Evolutionary conservation across 352 stramenopile genomes (phyloP).

Genomic region (Globisporangium nagaii): DNA sequence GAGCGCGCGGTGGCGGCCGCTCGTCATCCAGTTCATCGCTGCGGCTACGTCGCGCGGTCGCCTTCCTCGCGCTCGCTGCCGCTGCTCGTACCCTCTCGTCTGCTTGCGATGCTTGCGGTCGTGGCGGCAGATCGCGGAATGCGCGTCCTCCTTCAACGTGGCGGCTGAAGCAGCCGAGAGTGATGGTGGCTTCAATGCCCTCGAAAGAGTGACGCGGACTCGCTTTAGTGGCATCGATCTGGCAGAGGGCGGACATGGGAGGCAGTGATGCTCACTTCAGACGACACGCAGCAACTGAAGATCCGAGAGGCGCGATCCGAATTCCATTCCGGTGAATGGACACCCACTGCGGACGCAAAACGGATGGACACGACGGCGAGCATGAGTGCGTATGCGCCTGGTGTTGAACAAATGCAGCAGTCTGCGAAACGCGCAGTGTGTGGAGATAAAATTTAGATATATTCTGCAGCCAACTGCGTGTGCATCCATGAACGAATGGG

Average conservation of each 20-base stretch:
- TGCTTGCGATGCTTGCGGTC: background rate
- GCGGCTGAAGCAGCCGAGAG: background rate
- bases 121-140: background rate
- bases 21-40: constrained; percentile 72
- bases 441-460: background rate
- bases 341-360: too few species aligned
- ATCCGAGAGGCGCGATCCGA: background rate
- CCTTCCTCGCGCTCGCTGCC: too few species aligned
- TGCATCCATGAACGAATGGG: background rate
- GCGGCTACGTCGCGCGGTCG: too few species aligned
- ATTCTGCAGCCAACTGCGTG: background rate
- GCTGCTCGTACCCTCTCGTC: background rate
- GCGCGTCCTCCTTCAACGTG: too few species aligned
- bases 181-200: background rate
- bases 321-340: background rate
- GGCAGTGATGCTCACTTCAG: background rate
- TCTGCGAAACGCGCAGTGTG: too few species aligned
- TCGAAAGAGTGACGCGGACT: background rate
- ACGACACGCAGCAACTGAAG: background rate
- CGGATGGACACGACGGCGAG: too few species aligned
- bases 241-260: background rate
- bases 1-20: constrained; percentile 44
- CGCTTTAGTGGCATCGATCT: background rate
- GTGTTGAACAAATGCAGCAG: too few species aligned
- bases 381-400: too few species aligned